A percentile compares a stretch with the other conserved stretches of the same genome.
Conservation (phyloP, 2,329 filamentous ascomycete species). For the Talaromyces verruculosus region DNA sequence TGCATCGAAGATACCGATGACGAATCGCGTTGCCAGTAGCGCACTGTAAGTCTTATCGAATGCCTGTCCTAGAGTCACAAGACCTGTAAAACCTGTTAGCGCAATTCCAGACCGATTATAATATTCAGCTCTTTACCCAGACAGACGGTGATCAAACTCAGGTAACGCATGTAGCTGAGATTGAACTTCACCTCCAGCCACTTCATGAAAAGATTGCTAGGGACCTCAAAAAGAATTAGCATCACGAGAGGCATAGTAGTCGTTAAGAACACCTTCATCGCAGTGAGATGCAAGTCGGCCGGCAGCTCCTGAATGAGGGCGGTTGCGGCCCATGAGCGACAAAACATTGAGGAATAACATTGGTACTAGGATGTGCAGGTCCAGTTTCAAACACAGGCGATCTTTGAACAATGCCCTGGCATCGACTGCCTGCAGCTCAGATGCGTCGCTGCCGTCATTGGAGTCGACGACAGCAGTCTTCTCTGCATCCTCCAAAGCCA, state of each 20-base stretch:
- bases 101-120: neutral
- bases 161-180: slow-evolving; percentile 10
- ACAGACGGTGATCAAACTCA: slow-evolving; percentile 11
- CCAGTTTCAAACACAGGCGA: slow-evolving; percentile 8
- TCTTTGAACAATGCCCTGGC: slow-evolving; percentile 12
- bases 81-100: neutral
- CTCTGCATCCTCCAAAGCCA: neutral
- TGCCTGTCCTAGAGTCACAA: slow-evolving; percentile 13
- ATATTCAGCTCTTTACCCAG: neutral
- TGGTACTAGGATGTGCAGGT: neutral
- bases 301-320: slow-evolving; percentile 7
- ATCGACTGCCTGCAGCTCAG: slow-evolving; percentile 3
- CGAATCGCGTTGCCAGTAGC: slow-evolving; percentile 8
- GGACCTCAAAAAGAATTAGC: slow-evolving; percentile 11
- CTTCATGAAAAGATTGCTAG: slow-evolving; percentile 11
- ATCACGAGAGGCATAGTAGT: slow-evolving; percentile 3
- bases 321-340: slow-evolving; percentile 13
- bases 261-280: neutral
- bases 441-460: slow-evolving; percentile 10
- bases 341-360: slow-evolving; percentile 12
- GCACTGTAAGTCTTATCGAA: slow-evolving; percentile 13
- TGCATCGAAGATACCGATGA: slow-evolving; percentile 10
- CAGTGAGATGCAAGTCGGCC: slow-evolving; percentile 2
- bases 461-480: slow-evolving; percentile 8
- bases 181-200: slow-evolving; percentile 9